Evolutionary conservation across 192 early-diverging fungal species (phyloP), one percentile per base, ranked within the genome.

Genomic region (Phlyctochytrium arcticum): DNA sequence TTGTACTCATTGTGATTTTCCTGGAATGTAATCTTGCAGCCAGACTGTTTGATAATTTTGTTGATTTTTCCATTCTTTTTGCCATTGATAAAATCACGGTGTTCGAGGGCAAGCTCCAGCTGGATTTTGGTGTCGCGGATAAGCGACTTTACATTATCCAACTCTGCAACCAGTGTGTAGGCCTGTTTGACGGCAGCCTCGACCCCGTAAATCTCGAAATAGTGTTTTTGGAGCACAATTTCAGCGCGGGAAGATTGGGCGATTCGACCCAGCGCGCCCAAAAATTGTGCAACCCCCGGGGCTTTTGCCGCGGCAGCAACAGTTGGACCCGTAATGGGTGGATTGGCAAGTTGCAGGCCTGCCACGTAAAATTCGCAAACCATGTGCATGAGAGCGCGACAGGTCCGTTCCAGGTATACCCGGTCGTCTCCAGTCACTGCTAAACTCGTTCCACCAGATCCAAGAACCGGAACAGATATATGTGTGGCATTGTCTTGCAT

Each of bases 41-140:
- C 85, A 6, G 86, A 84, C 4, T 80, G 74, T 62, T 89, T 90
- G 67, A 83, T 85, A 60, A 93, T 93, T 60, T 88, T 83, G 76
- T 92, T 93, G 67, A 92, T 89, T 65, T 93, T 93, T 56, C 91
- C 91, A 54, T 83, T 89, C 74, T 93, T 93, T 69, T 93, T 93
- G 46, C 91, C 91, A 54, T 86, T 89, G 44, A 93, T 93, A 64
- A 91, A 93, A 54, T 93, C 91, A 7, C 84, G 79, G 65, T 93
- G 91, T 59, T 90, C 88, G 6, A 87, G 82, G 8, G 88, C 77
- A 29, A 90, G 68, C 54, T 93, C 91, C 19, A 93, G 70, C 55
- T 84, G 83, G 60, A 93, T 90, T 57, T 86, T 86, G 34, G 83
- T 83, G 57, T 89, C 85, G 17, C 83, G 65, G 47, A 85, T 78